Evolutionary conservation across 495 filamentous ascomycete species (phyloP).

Genomic region (Pseudoneurospora amorphoporcata): DNA sequence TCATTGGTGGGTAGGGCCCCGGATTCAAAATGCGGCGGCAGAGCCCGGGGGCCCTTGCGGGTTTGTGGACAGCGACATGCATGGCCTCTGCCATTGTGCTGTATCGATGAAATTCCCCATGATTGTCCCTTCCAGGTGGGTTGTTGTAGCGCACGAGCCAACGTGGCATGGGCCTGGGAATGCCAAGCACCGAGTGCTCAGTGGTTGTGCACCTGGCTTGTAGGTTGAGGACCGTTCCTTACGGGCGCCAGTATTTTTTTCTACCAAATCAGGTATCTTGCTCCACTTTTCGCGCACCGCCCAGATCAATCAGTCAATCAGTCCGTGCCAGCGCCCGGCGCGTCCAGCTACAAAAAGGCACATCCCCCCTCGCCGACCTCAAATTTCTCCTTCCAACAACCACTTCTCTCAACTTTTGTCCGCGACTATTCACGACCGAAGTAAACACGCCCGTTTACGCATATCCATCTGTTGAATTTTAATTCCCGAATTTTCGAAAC

Average conservation of each 20-base stretch:
- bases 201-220: neutral
- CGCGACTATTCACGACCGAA: conserved; percentile 8
- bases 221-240: neutral
- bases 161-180: conserved; percentile 13
- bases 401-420: conserved; percentile 34
- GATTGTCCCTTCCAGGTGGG: conserved; percentile 13
- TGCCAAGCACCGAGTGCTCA: conserved; percentile 4
- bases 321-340: conserved; percentile 29
- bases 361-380: conserved; percentile 36
- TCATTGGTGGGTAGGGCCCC: neutral
- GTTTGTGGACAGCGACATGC: neutral
- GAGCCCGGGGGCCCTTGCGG: neutral
- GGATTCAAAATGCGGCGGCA: neutral
- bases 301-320: conserved; percentile 39
- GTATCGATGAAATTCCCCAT: neutral
- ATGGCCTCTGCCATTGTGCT: neutral
- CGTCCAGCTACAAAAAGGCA: conserved; percentile 43
- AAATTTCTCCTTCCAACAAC: conserved; percentile 29
- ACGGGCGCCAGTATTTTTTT: conserved; percentile 17
- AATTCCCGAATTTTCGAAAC: conserved; percentile 21
- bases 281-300: conserved; percentile 18
- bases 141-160: conserved; percentile 28
- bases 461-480: conserved; percentile 20
- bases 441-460: conserved; percentile 29
- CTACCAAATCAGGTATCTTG: conserved; percentile 23